Evolutionary conservation across 768 basidiomycete genomes (phyloP), one percentile per base, ranked within the genome.

Genomic region (Mycena polygramma): DNA sequence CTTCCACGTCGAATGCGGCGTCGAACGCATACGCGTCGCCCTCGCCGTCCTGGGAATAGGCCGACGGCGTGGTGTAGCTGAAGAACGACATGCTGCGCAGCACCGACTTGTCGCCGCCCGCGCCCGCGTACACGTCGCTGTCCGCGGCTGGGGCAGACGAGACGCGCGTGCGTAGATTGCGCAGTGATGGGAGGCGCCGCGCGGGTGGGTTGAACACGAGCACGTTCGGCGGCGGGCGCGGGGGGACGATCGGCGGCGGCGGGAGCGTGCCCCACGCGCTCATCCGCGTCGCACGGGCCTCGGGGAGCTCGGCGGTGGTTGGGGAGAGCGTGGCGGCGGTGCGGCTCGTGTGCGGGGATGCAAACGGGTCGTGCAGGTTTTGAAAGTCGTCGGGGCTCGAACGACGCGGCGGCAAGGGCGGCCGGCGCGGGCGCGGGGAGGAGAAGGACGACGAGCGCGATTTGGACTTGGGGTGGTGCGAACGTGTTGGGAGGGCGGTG

Each of bases 301-400:
- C 59, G 35, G 39, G 7, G 7, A 37, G 10, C 7, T n/a, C 46
- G 9, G 26, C 7, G 17, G 26, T 17, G 45, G 59, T 22, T 13
- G 46, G 46, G 20, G 59, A n/a, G 45, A 35, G 20, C 35, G 48
- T 8, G 35, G 52, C 48, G 22, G 60, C 36, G 39, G 51, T 20
- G 55, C 46, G 49, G 58, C 68, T 57, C 22, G 69, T 41, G 57
- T 63, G 60, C 45, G 64, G 24, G 39, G 63, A 69, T 10, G 76
- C 76, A 57, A 76, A 76, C 8, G 76, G 76, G 66, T 76, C 76
- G 60, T 70, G 63, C 36, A 76, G 72, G 64, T 71, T 68, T 35
- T 57, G 66, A 61, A 71, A 76, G 67, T 76, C 76, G 52, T 73
- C 72, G 26, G 49, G 75, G 46, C 51, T 53, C 57, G 53, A 65